These are phyloP conservation scores for Ceratocystis variospora DNA, from an alignment of 2,329 filamentous ascomycete species.

Conservation along the genomic window DNA sequence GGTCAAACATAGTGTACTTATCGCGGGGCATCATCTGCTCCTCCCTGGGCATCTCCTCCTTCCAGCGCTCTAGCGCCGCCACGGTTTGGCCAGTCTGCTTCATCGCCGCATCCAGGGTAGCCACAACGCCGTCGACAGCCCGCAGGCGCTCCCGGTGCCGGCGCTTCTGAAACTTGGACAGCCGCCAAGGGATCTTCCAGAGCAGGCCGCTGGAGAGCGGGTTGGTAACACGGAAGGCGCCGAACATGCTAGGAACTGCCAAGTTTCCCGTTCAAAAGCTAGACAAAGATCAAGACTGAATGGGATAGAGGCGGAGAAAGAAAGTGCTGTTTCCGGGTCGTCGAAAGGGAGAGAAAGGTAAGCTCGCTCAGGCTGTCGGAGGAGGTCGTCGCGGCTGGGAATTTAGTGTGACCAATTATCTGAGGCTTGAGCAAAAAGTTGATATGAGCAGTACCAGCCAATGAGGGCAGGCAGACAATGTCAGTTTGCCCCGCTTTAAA, in stretches of 20 bases:
- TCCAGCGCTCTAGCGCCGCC: conserved; percentile 79
- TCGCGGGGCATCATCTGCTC: conserved; percentile 89
- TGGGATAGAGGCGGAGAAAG: neutral
- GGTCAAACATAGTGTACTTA: conserved; percentile 97
- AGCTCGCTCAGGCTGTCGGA: neutral
- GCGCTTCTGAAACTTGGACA: conserved; percentile 81
- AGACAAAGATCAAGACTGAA: neutral
- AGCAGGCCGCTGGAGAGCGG: conserved; percentile 67
- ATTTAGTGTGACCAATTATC: neutral
- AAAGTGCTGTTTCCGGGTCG: conserved; percentile 15
- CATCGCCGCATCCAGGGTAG: conserved; percentile 66
- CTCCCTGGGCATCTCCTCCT: conserved; percentile 89
- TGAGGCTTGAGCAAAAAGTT: conserved; percentile 10
- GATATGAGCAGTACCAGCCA: conserved; percentile 1
- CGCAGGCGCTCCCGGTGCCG: conserved; percentile 72
- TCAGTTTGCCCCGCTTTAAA: neutral
- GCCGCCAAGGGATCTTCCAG: conserved; percentile 95
- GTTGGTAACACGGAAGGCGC: conserved; percentile 65
- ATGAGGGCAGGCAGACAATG: neutral
- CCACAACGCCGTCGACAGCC: conserved; percentile 75
- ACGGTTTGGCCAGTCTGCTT: conserved; percentile 56
- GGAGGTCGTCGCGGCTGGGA: neutral
- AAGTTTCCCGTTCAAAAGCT: neutral
- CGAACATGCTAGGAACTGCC: conserved; percentile 51
- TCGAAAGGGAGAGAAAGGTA: neutral